Base-by-base conservation (phyloP, 2,329 filamentous ascomycete species). In the Lasiodiplodia theobromae region DNA sequence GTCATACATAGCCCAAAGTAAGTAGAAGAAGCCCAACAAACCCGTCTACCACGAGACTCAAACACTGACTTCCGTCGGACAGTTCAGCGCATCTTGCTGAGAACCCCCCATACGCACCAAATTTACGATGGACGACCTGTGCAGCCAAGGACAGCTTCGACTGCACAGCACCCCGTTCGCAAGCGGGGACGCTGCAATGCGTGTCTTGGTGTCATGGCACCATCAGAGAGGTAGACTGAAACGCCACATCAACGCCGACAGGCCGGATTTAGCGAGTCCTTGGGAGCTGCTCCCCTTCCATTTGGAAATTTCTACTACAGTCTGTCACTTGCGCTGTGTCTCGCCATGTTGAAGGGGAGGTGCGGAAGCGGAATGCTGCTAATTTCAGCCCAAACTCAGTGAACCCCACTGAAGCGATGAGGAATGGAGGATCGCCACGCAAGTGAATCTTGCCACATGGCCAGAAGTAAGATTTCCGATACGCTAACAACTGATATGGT, bases 291-390 rank as follows among this genome's bases (percentile, higher is more conserved):
- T 14, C 12, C 28, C 25, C 18, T 47, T 38, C 25, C 8, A 53
- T 37, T 25, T 23, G 44, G n/a, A 31, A 18, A 34, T 7, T 49
- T 28, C 25, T 37, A 14, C 25, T 37, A 14, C 34, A 14, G 14
- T 11, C 25, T 8, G 8, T 16, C 10, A 16, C n/a, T 34, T 31
- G 7, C 25, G 60, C 37, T 38, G 21, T 64, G 60, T 64, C 31
- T 64, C 60, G 37, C 28, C 7, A 21, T 25, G 47, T 53, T 25
- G 60, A 28, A 37, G 28, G 40, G 57, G 34, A 25, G 25, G 44
- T 16, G 34, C n/a, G 60, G 38, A 64, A 18, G 60, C 11, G 60
- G 60, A 64, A 64, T 64, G 60, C 25, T 52, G 60, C 47, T 21
- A 52, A 64, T 52, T 28, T 52, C 28, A 37, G 31, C 14, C n/a